Evolutionary conservation across 495 filamentous ascomycete species (phyloP).

Genomic region (Bacidia gigantensis): DNA sequence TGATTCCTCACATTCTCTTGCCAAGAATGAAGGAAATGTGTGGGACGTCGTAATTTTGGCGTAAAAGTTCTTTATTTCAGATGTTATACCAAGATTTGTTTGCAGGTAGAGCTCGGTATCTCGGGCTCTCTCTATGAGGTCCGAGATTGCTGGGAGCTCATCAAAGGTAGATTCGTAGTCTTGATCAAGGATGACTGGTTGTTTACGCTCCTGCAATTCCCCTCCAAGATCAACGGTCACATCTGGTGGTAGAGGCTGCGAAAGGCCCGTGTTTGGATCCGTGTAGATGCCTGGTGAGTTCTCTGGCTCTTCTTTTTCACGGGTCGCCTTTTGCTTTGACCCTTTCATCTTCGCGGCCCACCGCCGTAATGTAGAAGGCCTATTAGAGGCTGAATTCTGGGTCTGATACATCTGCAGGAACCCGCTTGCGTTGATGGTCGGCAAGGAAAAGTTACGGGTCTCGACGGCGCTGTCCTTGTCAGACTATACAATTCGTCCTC

Average conservation of each 20-base stretch:
- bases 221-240: neutral
- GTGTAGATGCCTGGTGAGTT: neutral
- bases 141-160: constrained; percentile 27
- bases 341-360: too few relatives aligned
- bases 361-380: too few relatives aligned
- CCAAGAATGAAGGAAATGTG: neutral
- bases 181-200: neutral
- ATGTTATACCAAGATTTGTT: constrained; percentile 25
- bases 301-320: neutral
- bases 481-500: constrained; percentile 23
- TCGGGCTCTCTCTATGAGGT: constrained; percentile 26
- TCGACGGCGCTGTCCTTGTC: neutral
- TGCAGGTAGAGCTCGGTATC: constrained; percentile 24
- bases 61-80: constrained; percentile 11
- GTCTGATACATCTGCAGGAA: neutral
- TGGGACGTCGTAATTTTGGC: neutral
- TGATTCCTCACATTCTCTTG: neutral
- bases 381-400: neutral
- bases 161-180: constrained; percentile 16
- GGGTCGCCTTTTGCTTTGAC: neutral
- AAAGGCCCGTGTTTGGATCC: neutral
- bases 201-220: neutral
- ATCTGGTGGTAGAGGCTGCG: neutral
- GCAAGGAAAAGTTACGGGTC: neutral
- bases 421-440: too few relatives aligned